Percentiles rank a stretch among this genome's conserved stretches.
Conservation (phyloP, 345 rosid genomes). For the thale cress (Arabidopsis thaliana) region DNA sequence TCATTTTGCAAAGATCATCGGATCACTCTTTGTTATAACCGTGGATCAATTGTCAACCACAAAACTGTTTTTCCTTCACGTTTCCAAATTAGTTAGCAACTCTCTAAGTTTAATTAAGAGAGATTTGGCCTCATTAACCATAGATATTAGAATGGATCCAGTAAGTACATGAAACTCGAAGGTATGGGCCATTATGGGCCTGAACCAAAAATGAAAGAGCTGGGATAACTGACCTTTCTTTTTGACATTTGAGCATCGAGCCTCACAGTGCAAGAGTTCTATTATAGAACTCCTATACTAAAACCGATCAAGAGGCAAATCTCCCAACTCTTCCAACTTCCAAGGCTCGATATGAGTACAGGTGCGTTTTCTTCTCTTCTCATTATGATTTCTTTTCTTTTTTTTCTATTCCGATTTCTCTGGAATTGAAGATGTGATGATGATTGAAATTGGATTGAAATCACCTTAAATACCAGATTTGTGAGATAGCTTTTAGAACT, state of each 20-base stretch:
- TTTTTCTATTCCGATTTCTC: neutral
- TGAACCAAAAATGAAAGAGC: neutral
- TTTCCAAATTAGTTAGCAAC: too few species aligned
- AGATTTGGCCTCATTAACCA: neutral
- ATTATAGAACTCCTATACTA: too few species aligned
- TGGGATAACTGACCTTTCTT: neutral
- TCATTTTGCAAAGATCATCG: too few species aligned
- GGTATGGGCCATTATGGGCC: constrained; percentile 15
- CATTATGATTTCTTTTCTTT: neutral
- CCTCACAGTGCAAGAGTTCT: neutral
- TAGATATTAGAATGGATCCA: neutral
- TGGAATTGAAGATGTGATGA: neutral
- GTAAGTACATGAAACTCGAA: neutral
- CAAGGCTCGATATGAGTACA: constrained; percentile 38
- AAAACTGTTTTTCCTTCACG: too few species aligned
- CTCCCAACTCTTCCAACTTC: neutral
- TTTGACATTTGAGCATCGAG: constrained; percentile 13
- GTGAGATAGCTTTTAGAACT: neutral
- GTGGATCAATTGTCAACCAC: too few species aligned
- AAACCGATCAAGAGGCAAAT: neutral
- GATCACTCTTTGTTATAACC: too few species aligned
- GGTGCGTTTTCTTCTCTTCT: constrained; percentile 23
- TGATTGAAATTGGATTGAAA: too few species aligned
- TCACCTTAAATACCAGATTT: neutral
- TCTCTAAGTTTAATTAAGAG: too few species aligned